Conservation (phyloP, 2,329 filamentous ascomycete species). For the Sporothrix humicola region DNA sequence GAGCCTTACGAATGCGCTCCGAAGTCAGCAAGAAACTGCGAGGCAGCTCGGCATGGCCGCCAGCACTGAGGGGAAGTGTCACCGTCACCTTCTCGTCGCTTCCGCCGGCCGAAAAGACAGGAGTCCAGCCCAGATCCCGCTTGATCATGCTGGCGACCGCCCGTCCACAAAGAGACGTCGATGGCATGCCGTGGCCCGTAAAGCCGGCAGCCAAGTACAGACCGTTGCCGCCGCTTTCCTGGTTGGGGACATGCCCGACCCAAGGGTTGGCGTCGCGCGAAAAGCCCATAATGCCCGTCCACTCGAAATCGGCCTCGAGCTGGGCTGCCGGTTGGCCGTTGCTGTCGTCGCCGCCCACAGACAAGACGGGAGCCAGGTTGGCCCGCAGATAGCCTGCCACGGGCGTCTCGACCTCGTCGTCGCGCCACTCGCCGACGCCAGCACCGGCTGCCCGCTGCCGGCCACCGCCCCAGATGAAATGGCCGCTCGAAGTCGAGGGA, state of each 20-base stretch:
- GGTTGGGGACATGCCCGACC: slow-evolving; percentile 69
- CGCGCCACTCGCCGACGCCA: slow-evolving; percentile 49
- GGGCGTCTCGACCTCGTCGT: slow-evolving; percentile 47
- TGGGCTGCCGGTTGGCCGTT: slow-evolving; percentile 42
- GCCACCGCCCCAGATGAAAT: slow-evolving; percentile 75
- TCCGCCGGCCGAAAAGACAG: slow-evolving; percentile 43
- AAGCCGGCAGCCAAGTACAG: slow-evolving; percentile 71
- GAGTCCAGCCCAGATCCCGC: slow-evolving; percentile 37
- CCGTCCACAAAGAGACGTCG: slow-evolving; percentile 69
- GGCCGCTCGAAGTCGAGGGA: slow-evolving; percentile 47
- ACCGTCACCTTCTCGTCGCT: neutral
- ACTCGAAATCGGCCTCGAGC: slow-evolving; percentile 64
- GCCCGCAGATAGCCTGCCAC: slow-evolving; percentile 62
- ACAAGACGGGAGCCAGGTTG: slow-evolving; percentile 51
- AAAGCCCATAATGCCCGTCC: slow-evolving; percentile 84
- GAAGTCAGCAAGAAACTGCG: slow-evolving; percentile 31
- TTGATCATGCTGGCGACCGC: slow-evolving; percentile 66
- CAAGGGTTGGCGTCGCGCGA: slow-evolving; percentile 70
- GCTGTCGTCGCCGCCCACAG: slow-evolving; percentile 44
- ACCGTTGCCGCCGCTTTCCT: slow-evolving; percentile 51
- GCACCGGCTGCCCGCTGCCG: slow-evolving; percentile 59
- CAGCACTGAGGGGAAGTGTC: slow-evolving; percentile 38
- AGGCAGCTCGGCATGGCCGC: slow-evolving; percentile 34
- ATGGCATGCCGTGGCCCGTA: slow-evolving; percentile 79
- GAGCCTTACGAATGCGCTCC: slow-evolving; percentile 32